phyloP scores from a whole-genome alignment of 306 rosid species.

The Neltuma alba region DNA sequence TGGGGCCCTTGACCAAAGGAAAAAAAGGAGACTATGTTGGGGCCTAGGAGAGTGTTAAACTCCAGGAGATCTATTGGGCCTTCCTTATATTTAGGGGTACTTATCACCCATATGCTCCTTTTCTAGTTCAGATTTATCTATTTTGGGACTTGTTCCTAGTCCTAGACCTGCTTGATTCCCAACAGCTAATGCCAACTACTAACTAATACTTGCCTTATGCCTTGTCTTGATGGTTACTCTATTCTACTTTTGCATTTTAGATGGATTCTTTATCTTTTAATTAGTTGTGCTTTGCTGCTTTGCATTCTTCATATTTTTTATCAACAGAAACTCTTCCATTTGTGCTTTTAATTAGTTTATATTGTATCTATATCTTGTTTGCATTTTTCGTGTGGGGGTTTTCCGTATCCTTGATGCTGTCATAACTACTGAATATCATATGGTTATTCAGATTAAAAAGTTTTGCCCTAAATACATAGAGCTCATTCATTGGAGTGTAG shows the following conservation, averaged over 20 bases:
- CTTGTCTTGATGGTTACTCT: background rate
- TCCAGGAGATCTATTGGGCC: background rate
- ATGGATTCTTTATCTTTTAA: background rate
- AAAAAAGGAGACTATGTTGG: background rate
- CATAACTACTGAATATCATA: background rate
- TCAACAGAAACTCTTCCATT: background rate
- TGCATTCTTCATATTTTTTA: background rate
- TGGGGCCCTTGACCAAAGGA: background rate
- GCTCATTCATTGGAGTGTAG: background rate
- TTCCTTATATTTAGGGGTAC: background rate
- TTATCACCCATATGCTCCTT: background rate
- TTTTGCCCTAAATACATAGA: constrained; percentile 8
- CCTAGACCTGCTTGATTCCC: background rate
- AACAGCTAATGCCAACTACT: background rate
- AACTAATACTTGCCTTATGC: background rate
- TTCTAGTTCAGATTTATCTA: background rate
- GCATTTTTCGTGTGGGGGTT: background rate
- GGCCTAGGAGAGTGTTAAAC: background rate
- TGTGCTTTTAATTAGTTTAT: background rate
- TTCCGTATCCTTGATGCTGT: background rate
- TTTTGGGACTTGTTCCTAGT: background rate
- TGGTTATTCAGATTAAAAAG: constrained; percentile 3
- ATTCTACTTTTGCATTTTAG: background rate
- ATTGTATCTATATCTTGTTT: background rate
- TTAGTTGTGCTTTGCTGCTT: background rate